Evolutionary conservation across 768 basidiomycete genomes (phyloP).

Genomic region (Russula emetica): DNA sequence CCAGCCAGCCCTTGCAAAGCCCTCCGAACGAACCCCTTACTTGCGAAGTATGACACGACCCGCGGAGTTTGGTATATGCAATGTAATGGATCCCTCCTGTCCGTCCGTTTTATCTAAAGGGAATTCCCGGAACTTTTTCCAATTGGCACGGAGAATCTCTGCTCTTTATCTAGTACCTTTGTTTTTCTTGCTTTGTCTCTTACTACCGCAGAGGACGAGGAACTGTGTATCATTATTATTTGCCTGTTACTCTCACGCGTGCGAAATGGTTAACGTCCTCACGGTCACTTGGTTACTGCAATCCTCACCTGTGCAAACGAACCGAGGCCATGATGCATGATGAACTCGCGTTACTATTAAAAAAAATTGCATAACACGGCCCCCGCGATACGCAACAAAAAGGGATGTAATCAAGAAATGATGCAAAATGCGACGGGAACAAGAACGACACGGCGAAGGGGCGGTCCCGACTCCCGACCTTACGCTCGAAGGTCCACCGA

Average conservation of each 20-base stretch:
- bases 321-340: neutral
- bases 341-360: neutral
- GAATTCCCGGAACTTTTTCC: neutral
- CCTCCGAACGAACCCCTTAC: too few species aligned
- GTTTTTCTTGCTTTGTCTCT: neutral
- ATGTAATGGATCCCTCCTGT: neutral
- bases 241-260: constrained; percentile 10
- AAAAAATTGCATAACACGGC: neutral
- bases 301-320: neutral
- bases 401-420: neutral
- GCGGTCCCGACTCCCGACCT: neutral
- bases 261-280: constrained; percentile 16
- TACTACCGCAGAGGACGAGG: constrained; percentile 22
- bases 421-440: neutral
- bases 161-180: constrained; percentile 18
- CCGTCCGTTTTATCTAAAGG: neutral
- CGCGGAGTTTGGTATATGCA: neutral
- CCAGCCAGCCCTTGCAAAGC: too few species aligned
- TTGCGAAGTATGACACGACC: neutral
- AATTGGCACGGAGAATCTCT: neutral
- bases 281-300: constrained; percentile 3
- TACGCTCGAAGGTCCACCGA: constrained; percentile 33
- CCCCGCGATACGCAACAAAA: neutral
- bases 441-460: neutral
- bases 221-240: constrained; percentile 27